Evolutionary conservation across 2,329 filamentous ascomycete species (phyloP).

Genomic region (Esteya vermicola): DNA sequence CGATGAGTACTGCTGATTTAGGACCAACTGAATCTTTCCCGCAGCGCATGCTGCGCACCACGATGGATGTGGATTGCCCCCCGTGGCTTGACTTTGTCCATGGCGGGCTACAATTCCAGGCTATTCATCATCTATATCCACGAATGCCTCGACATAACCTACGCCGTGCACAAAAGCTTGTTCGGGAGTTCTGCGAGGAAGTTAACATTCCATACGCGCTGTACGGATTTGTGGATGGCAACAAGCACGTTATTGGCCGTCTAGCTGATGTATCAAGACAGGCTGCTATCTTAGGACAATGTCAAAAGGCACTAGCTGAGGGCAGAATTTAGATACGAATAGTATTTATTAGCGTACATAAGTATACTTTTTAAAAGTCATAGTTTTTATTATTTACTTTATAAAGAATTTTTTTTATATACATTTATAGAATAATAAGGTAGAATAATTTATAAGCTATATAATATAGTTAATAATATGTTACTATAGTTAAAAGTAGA

Average conservation of each 20-base stretch:
- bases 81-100: slow-evolving; percentile 82
- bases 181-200: slow-evolving; percentile 69
- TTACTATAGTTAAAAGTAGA: no score
- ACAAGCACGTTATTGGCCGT: slow-evolving; percentile 62
- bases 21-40: slow-evolving; percentile 77
- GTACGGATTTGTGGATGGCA: slow-evolving; percentile 74
- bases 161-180: slow-evolving; percentile 57
- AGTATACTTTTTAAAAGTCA: no score
- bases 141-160: slow-evolving; percentile 77
- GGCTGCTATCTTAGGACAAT: slow-evolving; percentile 62
- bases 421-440: no score
- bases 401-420: no score
- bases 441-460: no score
- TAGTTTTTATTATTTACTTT: no score
- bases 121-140: slow-evolving; percentile 74
- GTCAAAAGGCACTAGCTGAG: slow-evolving; percentile 38
- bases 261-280: slow-evolving; percentile 70
- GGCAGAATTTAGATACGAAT: slow-evolving; percentile 6
- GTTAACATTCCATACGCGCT: slow-evolving; percentile 74
- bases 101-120: slow-evolving; percentile 80
- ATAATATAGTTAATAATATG: no score
- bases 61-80: slow-evolving; percentile 86
- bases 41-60: slow-evolving; percentile 81
- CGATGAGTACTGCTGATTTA: slow-evolving; percentile 81
- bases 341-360: no score